These are phyloP conservation scores for Zhuliangozyma parablackwelliae DNA, from an alignment of 1,139 yeast genomes.

Conservation along the genomic window DNA sequence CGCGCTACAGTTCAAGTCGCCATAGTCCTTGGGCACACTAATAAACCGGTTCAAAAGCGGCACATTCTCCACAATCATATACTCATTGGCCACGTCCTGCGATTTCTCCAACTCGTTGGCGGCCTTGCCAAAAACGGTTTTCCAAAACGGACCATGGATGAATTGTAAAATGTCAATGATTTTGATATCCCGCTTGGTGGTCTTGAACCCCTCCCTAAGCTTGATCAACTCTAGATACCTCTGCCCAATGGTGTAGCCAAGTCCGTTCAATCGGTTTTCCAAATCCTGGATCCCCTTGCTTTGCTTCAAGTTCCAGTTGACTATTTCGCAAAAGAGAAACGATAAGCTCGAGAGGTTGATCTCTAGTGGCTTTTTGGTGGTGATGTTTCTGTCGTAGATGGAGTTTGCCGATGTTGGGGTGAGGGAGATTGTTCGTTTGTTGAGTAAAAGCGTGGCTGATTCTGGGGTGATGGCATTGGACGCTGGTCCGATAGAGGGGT, in stretches of 20 bases:
- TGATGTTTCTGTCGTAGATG: conserved; percentile 63
- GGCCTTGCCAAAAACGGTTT: conserved; percentile 68
- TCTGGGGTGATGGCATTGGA: conserved; percentile 38
- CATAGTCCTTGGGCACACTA: conserved; percentile 75
- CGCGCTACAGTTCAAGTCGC: conserved; percentile 77
- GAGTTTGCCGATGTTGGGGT: conserved; percentile 32
- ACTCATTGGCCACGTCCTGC: conserved; percentile 77
- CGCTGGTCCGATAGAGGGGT: conserved; percentile 40
- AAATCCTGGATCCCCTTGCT: conserved; percentile 73
- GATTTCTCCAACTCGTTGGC: conserved; percentile 90
- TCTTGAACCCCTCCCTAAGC: conserved; percentile 53
- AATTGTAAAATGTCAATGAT: conserved; percentile 79
- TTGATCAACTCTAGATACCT: conserved; percentile 39
- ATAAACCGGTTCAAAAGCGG: conserved; percentile 78
- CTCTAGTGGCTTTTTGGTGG: conserved; percentile 61
- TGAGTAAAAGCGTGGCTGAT: conserved; percentile 30
- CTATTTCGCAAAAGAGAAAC: conserved; percentile 67
- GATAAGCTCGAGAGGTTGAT: conserved; percentile 65
- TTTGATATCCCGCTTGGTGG: conserved; percentile 65
- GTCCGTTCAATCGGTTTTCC: conserved; percentile 66
- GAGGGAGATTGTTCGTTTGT: conserved; percentile 28
- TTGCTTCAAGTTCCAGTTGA: conserved; percentile 59
- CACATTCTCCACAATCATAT: conserved; percentile 76
- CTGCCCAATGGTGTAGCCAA: conserved; percentile 68
- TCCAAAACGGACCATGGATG: conserved; percentile 82